phyloP scores from a whole-genome alignment of 441 rosid genomes.

The Pelargonium fulgidum region DNA sequence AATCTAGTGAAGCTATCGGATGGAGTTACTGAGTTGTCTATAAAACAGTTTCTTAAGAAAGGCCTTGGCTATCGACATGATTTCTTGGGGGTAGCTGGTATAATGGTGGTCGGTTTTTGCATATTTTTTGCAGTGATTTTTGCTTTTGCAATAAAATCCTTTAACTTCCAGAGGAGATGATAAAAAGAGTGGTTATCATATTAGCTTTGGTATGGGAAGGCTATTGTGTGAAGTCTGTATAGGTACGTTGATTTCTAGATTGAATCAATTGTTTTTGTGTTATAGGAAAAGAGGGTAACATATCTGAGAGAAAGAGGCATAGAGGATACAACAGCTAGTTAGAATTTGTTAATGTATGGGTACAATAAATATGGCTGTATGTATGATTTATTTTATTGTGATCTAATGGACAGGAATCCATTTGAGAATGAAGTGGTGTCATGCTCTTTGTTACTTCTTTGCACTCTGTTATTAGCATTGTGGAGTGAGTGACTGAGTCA shows the following conservation, averaged over 20 bases:
- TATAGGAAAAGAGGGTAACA: background rate
- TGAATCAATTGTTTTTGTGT: background rate
- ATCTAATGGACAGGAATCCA: too few relatives aligned
- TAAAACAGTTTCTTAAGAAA: slow-evolving; percentile 39
- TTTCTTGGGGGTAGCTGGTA: slow-evolving; percentile 61
- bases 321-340: background rate
- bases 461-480: too few relatives aligned
- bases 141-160: slow-evolving; percentile 76
- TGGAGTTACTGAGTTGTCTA: slow-evolving; percentile 41
- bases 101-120: slow-evolving; percentile 66
- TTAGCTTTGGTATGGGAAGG: background rate
- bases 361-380: too few relatives aligned
- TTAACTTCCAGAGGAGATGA: slow-evolving; percentile 92
- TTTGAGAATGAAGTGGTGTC: too few relatives aligned
- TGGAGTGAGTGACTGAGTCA: too few relatives aligned
- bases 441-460: too few relatives aligned
- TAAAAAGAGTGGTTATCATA: background rate
- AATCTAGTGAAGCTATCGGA: slow-evolving; percentile 49
- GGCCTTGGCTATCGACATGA: slow-evolving; percentile 73
- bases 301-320: background rate
- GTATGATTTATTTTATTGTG: too few relatives aligned
- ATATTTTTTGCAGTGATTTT: slow-evolving; percentile 63
- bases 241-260: background rate
- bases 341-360: background rate
- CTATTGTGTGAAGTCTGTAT: background rate